Conservation (phyloP, 2,329 filamentous ascomycete genomes). For the Scopulariopsis brevicaulis region DNA sequence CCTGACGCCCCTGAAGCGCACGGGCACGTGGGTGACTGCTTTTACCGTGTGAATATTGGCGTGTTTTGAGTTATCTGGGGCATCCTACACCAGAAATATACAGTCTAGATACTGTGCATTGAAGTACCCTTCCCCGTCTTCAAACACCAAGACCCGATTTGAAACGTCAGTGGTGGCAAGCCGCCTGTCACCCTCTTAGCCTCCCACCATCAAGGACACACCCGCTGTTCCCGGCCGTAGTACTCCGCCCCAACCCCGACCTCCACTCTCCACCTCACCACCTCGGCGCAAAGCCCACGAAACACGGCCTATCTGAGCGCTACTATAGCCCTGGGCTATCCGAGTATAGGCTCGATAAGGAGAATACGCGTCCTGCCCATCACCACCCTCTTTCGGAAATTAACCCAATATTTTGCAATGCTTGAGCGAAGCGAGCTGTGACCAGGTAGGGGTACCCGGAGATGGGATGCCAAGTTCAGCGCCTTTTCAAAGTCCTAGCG, state of each 20-base stretch:
- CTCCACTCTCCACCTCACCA: background rate
- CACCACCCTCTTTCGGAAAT: background rate
- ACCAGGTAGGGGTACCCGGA: background rate
- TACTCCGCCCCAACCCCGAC: background rate
- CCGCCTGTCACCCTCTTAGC: background rate
- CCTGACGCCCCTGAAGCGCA: background rate
- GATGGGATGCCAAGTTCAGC: background rate
- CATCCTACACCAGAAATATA: background rate
- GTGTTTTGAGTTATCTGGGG: background rate
- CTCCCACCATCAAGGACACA: background rate
- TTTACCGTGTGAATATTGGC: background rate
- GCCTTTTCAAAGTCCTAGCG: background rate
- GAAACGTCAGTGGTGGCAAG: constrained; percentile 2
- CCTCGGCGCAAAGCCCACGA: background rate
- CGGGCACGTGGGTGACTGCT: background rate
- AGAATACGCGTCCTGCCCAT: background rate
- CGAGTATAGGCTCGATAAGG: background rate
- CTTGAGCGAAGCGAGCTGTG: background rate
- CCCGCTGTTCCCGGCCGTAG: background rate
- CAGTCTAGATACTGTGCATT: background rate
- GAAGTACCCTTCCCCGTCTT: background rate
- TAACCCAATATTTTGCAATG: background rate
- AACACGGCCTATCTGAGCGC: too few species aligned
- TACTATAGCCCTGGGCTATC: background rate
- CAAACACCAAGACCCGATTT: constrained; percentile 1